Conservation (phyloP, 1,284 basidiomycete genomes). For the Phenoliferia sp. region DNA sequence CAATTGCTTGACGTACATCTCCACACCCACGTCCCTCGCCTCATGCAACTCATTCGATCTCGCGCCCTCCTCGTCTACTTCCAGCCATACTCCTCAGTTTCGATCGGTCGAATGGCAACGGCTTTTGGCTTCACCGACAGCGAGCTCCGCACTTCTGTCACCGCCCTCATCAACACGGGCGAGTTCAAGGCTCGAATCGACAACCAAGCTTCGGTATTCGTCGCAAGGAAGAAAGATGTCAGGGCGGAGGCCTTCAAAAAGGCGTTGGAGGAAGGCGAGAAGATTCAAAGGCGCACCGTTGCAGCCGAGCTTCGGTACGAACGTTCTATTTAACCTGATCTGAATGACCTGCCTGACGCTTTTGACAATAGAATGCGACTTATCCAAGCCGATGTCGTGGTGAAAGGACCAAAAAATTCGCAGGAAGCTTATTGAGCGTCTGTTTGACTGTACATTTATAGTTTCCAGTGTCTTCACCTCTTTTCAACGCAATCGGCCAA, state of each 20-base stretch:
- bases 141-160: constrained; percentile 63
- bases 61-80: constrained; percentile 77
- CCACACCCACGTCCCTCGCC: constrained; percentile 55
- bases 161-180: constrained; percentile 65
- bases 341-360: not conserved
- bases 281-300: constrained; percentile 64
- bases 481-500: no score
- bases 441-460: no score
- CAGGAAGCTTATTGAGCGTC: constrained; percentile 2
- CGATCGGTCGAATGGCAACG: constrained; percentile 67
- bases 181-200: constrained; percentile 73
- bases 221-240: constrained; percentile 16
- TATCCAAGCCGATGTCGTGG: constrained; percentile 24
- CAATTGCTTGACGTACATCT: constrained; percentile 73
- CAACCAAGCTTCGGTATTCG: constrained; percentile 64
- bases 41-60: constrained; percentile 60
- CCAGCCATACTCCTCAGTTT: constrained; percentile 73
- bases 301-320: constrained; percentile 68
- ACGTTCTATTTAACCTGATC: constrained; percentile 55
- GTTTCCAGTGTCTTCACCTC: no score
- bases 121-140: constrained; percentile 75
- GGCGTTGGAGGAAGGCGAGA: constrained; percentile 63
- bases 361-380: constrained; percentile 15
- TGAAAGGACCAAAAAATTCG: constrained; percentile 17
- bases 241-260: constrained; percentile 51